phyloP scores from a whole-genome alignment of 371 early-diverging fungal species.

The Mucor indicus region DNA sequence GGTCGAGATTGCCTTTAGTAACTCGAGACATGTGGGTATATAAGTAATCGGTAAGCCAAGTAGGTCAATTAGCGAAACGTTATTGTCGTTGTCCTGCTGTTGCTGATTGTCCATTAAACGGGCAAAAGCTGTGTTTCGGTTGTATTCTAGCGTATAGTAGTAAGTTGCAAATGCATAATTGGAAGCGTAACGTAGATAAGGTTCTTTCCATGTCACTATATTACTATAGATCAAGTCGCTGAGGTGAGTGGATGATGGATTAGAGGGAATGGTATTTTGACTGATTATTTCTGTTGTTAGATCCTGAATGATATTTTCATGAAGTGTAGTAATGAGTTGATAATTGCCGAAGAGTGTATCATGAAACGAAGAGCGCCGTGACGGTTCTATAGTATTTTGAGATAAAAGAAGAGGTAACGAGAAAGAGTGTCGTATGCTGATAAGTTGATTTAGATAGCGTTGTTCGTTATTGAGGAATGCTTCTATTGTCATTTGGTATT shows the following conservation, averaged over 20 bases:
- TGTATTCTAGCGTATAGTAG: constrained; percentile 8
- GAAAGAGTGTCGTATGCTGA: constrained; percentile 9
- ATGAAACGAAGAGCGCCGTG: constrained; percentile 12
- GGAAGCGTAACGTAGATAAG: constrained; percentile 12
- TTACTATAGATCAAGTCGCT: constrained; percentile 2
- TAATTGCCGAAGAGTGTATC: constrained; percentile 17
- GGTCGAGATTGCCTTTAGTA: constrained; percentile 4
- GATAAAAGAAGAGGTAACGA: constrained; percentile 8
- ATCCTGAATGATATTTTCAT: constrained; percentile 3
- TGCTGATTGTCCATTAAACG: constrained; percentile 11
- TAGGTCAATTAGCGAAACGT: constrained; percentile 6
- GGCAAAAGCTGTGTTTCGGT: constrained; percentile 6
- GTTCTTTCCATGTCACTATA: constrained; percentile 1
- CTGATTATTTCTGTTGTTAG: constrained; percentile 1
- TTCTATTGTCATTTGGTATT: constrained; percentile 17
- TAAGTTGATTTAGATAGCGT: constrained; percentile 10
- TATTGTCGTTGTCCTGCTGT: constrained; percentile 2
- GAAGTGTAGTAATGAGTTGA: constrained; percentile 5
- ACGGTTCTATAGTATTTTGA: constrained; percentile 11
- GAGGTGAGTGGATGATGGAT: constrained; percentile 6
- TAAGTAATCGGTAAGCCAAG: constrained; percentile 6
- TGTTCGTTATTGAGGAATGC: constrained; percentile 8
- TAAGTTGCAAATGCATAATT: constrained; percentile 12
- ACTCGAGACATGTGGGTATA: constrained; percentile 2
- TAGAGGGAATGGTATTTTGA: background rate